Percentiles rank a stretch among this genome's conserved stretches.
phyloP scores from a whole-genome alignment of 306 rosid genomes.

The Vigna reflexopilosa region DNA sequence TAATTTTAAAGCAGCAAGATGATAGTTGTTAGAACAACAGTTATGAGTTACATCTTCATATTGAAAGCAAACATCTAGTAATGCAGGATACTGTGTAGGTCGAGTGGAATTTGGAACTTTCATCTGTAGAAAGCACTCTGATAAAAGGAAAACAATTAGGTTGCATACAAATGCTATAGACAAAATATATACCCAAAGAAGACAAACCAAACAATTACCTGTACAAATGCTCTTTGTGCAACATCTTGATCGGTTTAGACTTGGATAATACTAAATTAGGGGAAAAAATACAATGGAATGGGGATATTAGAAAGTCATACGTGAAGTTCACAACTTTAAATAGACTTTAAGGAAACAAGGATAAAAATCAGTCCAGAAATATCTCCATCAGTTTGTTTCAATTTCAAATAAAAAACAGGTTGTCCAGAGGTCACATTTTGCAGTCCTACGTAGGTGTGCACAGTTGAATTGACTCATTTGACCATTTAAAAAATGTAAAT shows the following conservation, averaged over 20 bases:
- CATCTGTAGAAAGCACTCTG: conserved; percentile 99
- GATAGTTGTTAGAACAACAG: conserved; percentile 5
- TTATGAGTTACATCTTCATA: neutral
- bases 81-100: conserved; percentile 95
- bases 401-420: neutral
- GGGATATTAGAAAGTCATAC: conserved; percentile 42
- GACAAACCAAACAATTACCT: conserved; percentile 56
- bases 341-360: conserved; percentile 34
- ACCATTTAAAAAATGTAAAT: conserved; percentile 9
- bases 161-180: conserved; percentile 20
- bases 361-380: conserved; percentile 9
- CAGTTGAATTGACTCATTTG: conserved; percentile 31
- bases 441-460: conserved; percentile 1
- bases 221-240: conserved; percentile 99
- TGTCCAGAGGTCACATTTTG: neutral
- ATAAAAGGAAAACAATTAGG: conserved; percentile 51
- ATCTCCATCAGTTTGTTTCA: conserved; percentile 20
- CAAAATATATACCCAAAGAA: conserved; percentile 24
- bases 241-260: conserved; percentile 98
- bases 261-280: conserved; percentile 81
- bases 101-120: conserved; percentile 98
- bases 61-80: conserved; percentile 30
- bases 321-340: conserved; percentile 26
- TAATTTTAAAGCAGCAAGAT: conserved; percentile 27
- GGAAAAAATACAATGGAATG: neutral